These are phyloP conservation scores for Thalassiosira profunda DNA, from an alignment of 108 stramenopile genomes.

Conservation along the genomic window DNA sequence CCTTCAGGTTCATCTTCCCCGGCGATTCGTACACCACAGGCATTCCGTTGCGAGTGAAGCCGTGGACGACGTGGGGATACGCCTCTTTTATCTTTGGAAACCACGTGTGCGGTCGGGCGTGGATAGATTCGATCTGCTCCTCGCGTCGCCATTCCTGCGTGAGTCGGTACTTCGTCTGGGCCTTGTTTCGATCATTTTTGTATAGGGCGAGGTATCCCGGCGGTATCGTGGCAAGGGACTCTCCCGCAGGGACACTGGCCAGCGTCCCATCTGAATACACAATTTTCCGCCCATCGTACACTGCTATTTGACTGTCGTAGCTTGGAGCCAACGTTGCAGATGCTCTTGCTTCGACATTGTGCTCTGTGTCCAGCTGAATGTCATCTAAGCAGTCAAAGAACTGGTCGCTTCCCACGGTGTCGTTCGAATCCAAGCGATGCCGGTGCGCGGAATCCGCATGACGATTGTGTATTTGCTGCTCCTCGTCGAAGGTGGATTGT, in stretches of 20 bases:
- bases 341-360: neutral
- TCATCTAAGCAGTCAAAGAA: constrained; percentile 45
- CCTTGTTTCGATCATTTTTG: constrained; percentile 34
- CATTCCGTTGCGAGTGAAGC: constrained; percentile 54
- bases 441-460: neutral
- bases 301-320: constrained; percentile 28
- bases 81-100: constrained; percentile 62
- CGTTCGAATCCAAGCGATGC: constrained; percentile 12
- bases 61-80: constrained; percentile 65
- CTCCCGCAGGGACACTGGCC: constrained; percentile 56
- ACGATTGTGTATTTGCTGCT: neutral
- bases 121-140: constrained; percentile 51
- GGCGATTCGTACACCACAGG: constrained; percentile 64
- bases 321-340: neutral
- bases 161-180: constrained; percentile 42
- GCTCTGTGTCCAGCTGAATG: constrained; percentile 14
- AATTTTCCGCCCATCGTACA: constrained; percentile 43
- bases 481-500: neutral
- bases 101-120: constrained; percentile 50
- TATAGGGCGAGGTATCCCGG: constrained; percentile 35
- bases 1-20: constrained; percentile 64
- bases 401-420: constrained; percentile 18
- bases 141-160: constrained; percentile 57
- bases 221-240: constrained; percentile 36
- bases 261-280: constrained; percentile 49